phyloP scores from a whole-genome alignment of 2,329 filamentous ascomycete species.

The Neonectria coccinea region DNA sequence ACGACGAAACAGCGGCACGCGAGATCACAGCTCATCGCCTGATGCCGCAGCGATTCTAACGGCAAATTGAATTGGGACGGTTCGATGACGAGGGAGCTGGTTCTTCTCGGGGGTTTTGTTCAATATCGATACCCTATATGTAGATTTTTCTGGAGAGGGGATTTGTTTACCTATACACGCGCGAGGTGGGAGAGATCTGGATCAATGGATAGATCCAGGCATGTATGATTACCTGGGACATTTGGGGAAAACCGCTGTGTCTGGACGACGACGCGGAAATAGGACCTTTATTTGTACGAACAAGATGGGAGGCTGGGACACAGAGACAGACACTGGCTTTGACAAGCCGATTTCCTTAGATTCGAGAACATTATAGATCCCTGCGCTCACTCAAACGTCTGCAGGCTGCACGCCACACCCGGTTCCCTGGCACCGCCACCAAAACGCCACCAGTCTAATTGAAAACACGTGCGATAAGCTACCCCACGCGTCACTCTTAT shows the following conservation, averaged over 20 bases:
- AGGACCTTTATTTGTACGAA: slow-evolving; percentile 3
- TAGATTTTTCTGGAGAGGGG: slow-evolving; percentile 40
- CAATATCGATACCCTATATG: slow-evolving; percentile 46
- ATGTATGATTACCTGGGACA: slow-evolving; percentile 11
- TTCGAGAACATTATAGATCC: slow-evolving; percentile 1
- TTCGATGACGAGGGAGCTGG: slow-evolving; percentile 15
- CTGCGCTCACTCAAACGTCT: slow-evolving; percentile 12
- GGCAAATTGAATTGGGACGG: slow-evolving; percentile 58
- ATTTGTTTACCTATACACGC: neutral
- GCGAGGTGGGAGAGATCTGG: neutral
- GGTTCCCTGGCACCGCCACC: slow-evolving; percentile 4
- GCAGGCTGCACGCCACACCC: slow-evolving; percentile 34
- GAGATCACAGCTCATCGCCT: slow-evolving; percentile 59
- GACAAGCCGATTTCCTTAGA: slow-evolving; percentile 36
- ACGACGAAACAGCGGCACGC: slow-evolving; percentile 58
- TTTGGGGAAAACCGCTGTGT: slow-evolving; percentile 22
- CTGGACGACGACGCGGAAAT: slow-evolving; percentile 19
- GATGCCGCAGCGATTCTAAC: slow-evolving; percentile 69
- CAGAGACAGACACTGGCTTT: slow-evolving; percentile 21
- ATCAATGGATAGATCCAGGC: slow-evolving; percentile 4
- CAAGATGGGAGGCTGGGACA: slow-evolving; percentile 8
- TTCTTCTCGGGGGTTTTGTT: slow-evolving; percentile 37
- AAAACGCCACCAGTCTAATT: slow-evolving; percentile 20
- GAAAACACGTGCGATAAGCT: slow-evolving; percentile 38
- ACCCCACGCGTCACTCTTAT: slow-evolving; percentile 39